Conservation (phyloP, 1,284 basidiomycete species). For the Ceratobasidium sp. region DNA sequence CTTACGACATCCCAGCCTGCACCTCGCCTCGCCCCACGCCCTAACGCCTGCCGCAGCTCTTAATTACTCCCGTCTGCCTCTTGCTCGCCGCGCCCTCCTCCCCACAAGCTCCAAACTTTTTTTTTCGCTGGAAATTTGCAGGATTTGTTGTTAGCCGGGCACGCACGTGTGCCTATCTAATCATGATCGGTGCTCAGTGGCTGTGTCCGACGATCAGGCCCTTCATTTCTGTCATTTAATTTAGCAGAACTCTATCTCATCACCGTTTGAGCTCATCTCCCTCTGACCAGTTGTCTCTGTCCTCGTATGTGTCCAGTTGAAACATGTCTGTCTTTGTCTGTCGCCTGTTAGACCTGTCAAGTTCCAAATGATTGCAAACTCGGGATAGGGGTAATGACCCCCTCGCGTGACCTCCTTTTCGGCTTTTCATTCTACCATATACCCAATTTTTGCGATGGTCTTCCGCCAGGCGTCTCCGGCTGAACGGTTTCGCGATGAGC, state of each 20-base stretch:
- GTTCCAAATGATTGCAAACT: constrained; percentile 2
- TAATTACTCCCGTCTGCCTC: too few species aligned
- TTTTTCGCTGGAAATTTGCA: background rate
- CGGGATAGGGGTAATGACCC: constrained; percentile 29
- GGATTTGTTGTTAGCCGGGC: background rate
- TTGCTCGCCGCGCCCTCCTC: background rate
- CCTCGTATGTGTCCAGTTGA: too few species aligned
- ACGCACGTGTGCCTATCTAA: constrained; percentile 4
- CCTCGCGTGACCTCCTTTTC: background rate
- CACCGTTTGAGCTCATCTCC: too few species aligned
- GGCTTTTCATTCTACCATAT: background rate
- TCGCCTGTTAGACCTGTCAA: too few species aligned
- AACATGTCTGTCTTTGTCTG: too few species aligned
- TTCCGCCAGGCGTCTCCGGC: background rate
- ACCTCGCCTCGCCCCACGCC: constrained; percentile 34
- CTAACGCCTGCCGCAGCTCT: too few species aligned
- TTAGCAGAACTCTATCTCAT: too few species aligned
- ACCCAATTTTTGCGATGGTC: background rate
- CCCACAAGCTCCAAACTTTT: background rate
- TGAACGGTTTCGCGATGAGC: constrained; percentile 30
- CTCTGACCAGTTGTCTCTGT: too few species aligned
- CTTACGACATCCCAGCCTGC: constrained; percentile 4
- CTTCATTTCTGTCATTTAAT: too few species aligned
- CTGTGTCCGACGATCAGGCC: constrained; percentile 7
- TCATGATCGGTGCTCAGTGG: constrained; percentile 17